Base-by-base conservation (phyloP, 352 stramenopile species). In the Phytophthora ramorum region DNA sequence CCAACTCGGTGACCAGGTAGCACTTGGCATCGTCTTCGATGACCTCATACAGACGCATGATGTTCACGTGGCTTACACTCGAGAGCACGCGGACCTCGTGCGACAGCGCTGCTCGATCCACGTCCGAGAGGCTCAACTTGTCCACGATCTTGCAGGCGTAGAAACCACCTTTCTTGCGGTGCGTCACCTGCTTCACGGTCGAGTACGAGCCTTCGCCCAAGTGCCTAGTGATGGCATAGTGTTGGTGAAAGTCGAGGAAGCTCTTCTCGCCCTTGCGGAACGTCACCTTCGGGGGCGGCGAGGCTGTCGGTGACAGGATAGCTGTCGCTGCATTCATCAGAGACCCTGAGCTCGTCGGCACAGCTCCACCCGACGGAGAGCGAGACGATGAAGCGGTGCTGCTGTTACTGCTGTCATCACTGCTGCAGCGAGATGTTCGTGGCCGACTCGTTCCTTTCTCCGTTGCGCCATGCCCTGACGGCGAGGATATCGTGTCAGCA, bases 1-100 rank as follows among this genome's bases (percentile, higher is more conserved):
- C 96, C 20, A 98, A 81, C 70, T 99, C 97, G 50, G 98, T 98
- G 17, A 99, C 93, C 64, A 99, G 83, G 70, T 99, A 99, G 83
- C 97, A 99, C 67, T 98, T 91, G 61, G 92, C 81, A 43, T 94
- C 87, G 65, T 98, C 93, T 49, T 98, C 88, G 49, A 97, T 97
- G n/a, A 98, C 96, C 75, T 97, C 95, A 48, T 98, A 80, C 30
- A 98, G 74, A 8, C 78, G 74, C 86, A 97, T 97, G 66, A 98
- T 92, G 76, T 98, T 87, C 12, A 83, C 77, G 56, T 98, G 92
- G 47, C 83, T 78, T 16, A 97, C 73, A 58, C 75, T 89, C 19
- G 76, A 76, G 14, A 94, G 79, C 40, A 94, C 83, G 13, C 71
- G 58, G 30, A 94, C 81, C 55, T 96, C 85, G 26, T 96, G 87